A percentile compares a stretch with the other conserved stretches of the same genome.
Conservation (phyloP, 352 stramenopile genomes). For the Pythium chondricola region DNA sequence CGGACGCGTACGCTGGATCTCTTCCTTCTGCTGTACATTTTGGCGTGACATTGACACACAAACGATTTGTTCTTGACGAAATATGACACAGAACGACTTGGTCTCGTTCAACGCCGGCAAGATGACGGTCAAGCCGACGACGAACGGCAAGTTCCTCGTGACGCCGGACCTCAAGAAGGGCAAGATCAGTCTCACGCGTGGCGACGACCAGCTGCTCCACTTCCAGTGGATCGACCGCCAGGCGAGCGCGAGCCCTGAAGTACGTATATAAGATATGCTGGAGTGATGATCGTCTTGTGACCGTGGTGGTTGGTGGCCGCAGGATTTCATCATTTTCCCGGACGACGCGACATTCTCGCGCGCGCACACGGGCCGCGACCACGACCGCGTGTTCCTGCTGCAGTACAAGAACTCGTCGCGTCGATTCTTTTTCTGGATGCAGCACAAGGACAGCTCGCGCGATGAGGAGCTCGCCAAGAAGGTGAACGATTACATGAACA, state of each 20-base stretch:
- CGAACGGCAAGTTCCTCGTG: conserved; percentile 86
- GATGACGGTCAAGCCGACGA: conserved; percentile 66
- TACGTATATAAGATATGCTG: conserved; percentile 8
- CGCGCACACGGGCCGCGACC: conserved; percentile 79
- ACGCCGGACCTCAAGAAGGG: conserved; percentile 89
- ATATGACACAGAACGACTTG: conserved; percentile 58
- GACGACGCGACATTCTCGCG: conserved; percentile 86
- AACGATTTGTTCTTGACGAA: background rate
- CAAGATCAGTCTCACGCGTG: conserved; percentile 80
- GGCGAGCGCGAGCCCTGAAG: conserved; percentile 72
- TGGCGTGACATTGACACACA: too few species aligned
- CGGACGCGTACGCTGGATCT: conserved; percentile 35
- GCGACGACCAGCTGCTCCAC: conserved; percentile 87
- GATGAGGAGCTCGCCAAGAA: conserved; percentile 86
- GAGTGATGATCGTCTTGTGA: background rate
- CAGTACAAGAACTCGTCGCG: conserved; percentile 91
- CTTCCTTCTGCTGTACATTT: background rate
- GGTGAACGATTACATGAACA: conserved; percentile 88
- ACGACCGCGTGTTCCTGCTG: conserved; percentile 88
- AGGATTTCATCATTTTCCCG: conserved; percentile 91
- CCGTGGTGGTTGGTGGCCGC: background rate
- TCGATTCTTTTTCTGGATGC: conserved; percentile 95
- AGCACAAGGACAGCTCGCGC: conserved; percentile 85
- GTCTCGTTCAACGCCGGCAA: conserved; percentile 91
- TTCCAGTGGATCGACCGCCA: conserved; percentile 92